Percentiles rank a stretch among this genome's conserved stretches.
These are phyloP conservation scores for Ascochyta fabae DNA, from an alignment of 2,329 filamentous ascomycete genomes.

Conservation along the genomic window DNA sequence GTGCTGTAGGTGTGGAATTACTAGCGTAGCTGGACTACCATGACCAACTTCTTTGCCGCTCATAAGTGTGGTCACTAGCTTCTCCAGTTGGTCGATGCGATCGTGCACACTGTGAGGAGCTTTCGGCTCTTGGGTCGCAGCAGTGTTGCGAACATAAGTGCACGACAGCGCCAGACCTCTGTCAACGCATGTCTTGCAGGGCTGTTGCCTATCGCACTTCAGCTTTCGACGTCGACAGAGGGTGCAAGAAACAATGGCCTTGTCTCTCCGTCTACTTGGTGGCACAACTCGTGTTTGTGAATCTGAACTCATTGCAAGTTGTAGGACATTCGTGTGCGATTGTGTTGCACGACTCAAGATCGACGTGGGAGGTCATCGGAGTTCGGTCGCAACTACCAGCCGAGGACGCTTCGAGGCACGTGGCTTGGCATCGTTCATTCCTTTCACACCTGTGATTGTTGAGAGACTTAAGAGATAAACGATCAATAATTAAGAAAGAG, in stretches of 20 bases:
- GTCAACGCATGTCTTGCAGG: conserved; percentile 46
- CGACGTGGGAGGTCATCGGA: background rate
- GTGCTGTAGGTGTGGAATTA: conserved; percentile 13
- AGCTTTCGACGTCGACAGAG: conserved; percentile 30
- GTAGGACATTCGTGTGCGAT: background rate
- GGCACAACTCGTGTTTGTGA: conserved; percentile 27
- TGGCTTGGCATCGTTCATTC: background rate
- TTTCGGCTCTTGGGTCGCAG: conserved; percentile 31
- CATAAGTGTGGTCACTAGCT: conserved; percentile 46
- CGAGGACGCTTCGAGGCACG: background rate
- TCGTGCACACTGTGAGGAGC: conserved; percentile 43
- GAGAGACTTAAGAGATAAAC: no score
- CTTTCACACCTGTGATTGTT: no score
- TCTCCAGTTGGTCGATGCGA: conserved; percentile 47
- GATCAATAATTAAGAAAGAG: no score
- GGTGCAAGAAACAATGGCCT: conserved; percentile 35
- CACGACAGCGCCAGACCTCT: conserved; percentile 46
- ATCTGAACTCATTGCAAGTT: conserved; percentile 25
- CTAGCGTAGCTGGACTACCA: conserved; percentile 3
- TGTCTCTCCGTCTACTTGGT: conserved; percentile 37
- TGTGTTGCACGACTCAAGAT: background rate
- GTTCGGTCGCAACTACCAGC: background rate
- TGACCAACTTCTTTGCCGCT: conserved; percentile 26
- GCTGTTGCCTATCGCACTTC: conserved; percentile 48
- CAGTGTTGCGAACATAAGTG: conserved; percentile 34